Base-by-base conservation (phyloP, 2,329 filamentous ascomycete genomes). In the Monilinia fructicola region DNA sequence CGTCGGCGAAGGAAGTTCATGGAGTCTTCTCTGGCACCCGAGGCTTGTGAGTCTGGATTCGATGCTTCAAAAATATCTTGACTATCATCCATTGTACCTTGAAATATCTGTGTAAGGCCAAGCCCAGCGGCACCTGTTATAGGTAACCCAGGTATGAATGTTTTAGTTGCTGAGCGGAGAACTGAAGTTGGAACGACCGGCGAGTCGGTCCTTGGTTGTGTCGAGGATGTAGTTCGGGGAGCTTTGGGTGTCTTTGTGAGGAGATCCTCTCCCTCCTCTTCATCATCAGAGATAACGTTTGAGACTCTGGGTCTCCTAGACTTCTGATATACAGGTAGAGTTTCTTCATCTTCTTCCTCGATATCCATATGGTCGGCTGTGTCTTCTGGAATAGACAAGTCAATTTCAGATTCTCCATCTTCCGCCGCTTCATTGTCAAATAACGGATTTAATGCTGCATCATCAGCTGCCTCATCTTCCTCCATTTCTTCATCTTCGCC, bases 51-150 rank as follows among this genome's bases (percentile, higher is more conserved):
- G 21, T 78, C 59, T 50, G 61, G 21, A 28, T 64, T 64, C 16
- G 66, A 59, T 42, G 66, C 56, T 21, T 71, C 70, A 31, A 69
- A 76, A 81, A 73, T 70, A 10, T 73, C 77, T 59, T 83, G 78
- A 67, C 82, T 81, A 48, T 85, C 87, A 58, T 91, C 92, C 87
- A 97, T 90, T 0, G 93, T 97, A 16, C 92, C 92, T 6, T 90
- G 91, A 75, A 97, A 97, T 69, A 95, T 94, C 73, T 97, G 93
- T 0, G 92, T 96, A 54, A 97, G 82, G 12, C 92, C 90, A 53
- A 96, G 79, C 3, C 87, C 87, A 46, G 86, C 87, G 28, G 86
- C 82, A 0, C 82, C 84, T 9, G 82, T 78, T 4, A 88, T 81
- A 2, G 88, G 85, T 26, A 92, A 78, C 1, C 87, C 88, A 4